Evolutionary conservation across 331 rosid species (phyloP), one percentile per base, ranked within the genome.

Genomic region (Pyracantha coccinea): DNA sequence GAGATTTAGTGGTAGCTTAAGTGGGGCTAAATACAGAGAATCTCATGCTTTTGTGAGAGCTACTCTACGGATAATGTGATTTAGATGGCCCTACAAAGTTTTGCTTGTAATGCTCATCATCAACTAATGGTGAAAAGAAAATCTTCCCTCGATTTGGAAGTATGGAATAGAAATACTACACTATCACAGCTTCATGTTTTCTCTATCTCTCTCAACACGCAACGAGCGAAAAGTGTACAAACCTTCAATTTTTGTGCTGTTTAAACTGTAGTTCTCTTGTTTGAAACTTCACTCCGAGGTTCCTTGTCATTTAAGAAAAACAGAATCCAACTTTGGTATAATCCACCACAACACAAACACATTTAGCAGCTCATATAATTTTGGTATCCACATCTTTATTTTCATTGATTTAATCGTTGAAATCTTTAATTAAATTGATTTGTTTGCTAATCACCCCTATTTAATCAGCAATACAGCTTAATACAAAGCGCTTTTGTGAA

Each of bases 401-500:
- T 59, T 52, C 81, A 47, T 75, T 55, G 68, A 68, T 78, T 24
- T 44, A 31, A 69, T 62, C 73, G 66, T 25, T 32, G 3, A 60
- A 19, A 54, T 33, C 61, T 23, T 57, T 3, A 2, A 23, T 65
- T 25, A 25, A 68, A 28, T n/a, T n/a, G n/a, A n/a, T 47, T 60
- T 66, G 68, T 63, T 31, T 63, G 68, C 68, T 29, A 28, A 63
- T 63, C 16, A 29, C 11, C 68, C 45, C 68, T 31, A 71, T 73
- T 45, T 69, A 75, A 73, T 53, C 47, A n/a, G 17, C 53, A 54
- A 62, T 8, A 14, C 38, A 64, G 14, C 64, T 32, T 68, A 38
- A 29, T n/a, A 17, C 52, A 77, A 80, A 55, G 15, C 72, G 80
- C 57, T 82, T 66, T 61, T 78, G 32, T 67, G 64, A 76, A 69